Conservation (phyloP, 2,329 filamentous ascomycete genomes). For the Neonectria coccinea region DNA sequence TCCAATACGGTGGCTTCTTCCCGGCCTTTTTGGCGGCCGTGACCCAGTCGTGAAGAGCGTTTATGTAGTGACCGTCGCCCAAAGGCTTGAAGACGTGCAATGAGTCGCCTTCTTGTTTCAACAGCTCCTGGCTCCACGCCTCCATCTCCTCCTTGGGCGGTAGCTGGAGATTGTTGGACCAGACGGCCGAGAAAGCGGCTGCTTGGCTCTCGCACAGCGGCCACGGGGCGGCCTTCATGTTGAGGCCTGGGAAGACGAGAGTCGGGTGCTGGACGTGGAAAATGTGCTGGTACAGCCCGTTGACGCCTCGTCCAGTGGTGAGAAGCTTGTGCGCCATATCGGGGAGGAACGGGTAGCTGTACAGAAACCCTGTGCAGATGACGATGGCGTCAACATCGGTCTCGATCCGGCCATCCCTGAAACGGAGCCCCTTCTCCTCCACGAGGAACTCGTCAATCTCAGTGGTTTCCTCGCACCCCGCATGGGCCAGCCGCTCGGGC, state of each 20-base stretch:
- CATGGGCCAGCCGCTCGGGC: conserved; percentile 58
- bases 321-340: conserved; percentile 65
- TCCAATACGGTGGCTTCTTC: conserved; percentile 79
- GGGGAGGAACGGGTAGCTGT: conserved; percentile 79
- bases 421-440: conserved; percentile 70
- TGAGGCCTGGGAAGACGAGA: conserved; percentile 79
- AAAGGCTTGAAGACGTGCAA: conserved; percentile 48
- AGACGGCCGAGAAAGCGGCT: conserved; percentile 80
- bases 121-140: conserved; percentile 73
- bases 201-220: conserved; percentile 83
- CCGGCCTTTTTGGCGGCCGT: conserved; percentile 62
- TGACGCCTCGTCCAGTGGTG: conserved; percentile 75
- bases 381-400: conserved; percentile 78
- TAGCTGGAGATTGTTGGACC: conserved; percentile 75
- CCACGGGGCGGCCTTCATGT: conserved; percentile 90
- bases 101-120: conserved; percentile 56
- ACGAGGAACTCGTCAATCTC: conserved; percentile 69
- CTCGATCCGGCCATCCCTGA: conserved; percentile 74
- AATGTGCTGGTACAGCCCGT: conserved; percentile 82
- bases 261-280: conserved; percentile 82
- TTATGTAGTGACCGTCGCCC: conserved; percentile 76
- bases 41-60: conserved; percentile 74
- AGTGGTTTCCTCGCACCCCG: conserved; percentile 63
- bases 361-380: conserved; percentile 93
- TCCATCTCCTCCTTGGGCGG: conserved; percentile 74